Percentiles rank a stretch among this genome's conserved stretches.
phyloP scores from a whole-genome alignment of 164 flowering plant species.

The Warburgia ugandensis region DNA sequence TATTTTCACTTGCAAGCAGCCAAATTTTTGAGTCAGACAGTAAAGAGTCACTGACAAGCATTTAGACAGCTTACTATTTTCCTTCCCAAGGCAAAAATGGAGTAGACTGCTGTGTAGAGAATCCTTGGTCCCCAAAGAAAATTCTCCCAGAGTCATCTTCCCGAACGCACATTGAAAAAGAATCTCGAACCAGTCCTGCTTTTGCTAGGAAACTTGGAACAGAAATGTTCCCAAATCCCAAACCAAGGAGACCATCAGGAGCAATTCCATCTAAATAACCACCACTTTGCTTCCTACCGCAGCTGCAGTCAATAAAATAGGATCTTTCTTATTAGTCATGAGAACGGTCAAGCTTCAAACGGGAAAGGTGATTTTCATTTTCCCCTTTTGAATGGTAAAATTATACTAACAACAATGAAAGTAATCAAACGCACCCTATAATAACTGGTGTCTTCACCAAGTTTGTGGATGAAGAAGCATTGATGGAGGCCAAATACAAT shows the following conservation, averaged over 20 bases:
- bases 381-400: background rate
- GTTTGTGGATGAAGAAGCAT: constrained; percentile 22
- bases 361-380: background rate
- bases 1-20: too few relatives aligned
- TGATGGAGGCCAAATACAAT: constrained; percentile 54
- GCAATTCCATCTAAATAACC: constrained; percentile 81
- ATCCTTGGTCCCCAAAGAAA: constrained; percentile 85
- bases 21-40: background rate
- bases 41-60: too few relatives aligned
- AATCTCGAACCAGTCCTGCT: constrained; percentile 57
- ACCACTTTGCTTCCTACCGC: constrained; percentile 94
- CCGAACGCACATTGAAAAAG: constrained; percentile 83
- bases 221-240: constrained; percentile 77
- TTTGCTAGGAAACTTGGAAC: constrained; percentile 81
- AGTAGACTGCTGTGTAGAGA: constrained; percentile 50
- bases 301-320: constrained; percentile 38
- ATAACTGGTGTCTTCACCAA: constrained; percentile 56
- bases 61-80: constrained; percentile 40
- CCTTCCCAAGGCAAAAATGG: constrained; percentile 59
- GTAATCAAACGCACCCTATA: constrained; percentile 48
- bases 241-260: constrained; percentile 96
- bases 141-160: constrained; percentile 81
- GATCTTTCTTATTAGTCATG: too few relatives aligned
- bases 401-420: background rate
- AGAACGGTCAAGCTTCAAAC: too few relatives aligned